A percentile compares a stretch with the other conserved stretches of the same genome.
phyloP scores from a whole-genome alignment of 192 early-diverging fungal species.

The Powellomyces hirtus region DNA sequence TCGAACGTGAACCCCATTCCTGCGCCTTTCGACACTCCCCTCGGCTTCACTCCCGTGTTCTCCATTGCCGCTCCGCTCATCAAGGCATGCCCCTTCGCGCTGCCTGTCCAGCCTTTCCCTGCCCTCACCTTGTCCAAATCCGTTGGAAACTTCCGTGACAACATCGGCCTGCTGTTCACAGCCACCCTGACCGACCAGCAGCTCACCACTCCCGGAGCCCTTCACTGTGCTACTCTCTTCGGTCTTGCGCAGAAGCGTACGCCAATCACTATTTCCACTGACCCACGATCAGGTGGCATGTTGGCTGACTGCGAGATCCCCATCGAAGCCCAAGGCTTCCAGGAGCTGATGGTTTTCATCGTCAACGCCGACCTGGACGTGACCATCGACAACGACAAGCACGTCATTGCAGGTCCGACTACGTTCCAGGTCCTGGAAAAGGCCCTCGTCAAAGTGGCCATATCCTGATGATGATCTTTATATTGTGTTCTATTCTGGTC shows the following conservation, averaged over 20 bases:
- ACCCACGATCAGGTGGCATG: conserved; percentile 5
- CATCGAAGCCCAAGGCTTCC: conserved; percentile 13
- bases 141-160: conserved; percentile 23
- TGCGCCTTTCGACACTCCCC: conserved; percentile 49
- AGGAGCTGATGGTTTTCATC: conserved; percentile 36
- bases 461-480: too few species aligned
- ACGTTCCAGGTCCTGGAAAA: conserved; percentile 22
- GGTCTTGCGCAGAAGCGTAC: conserved; percentile 31
- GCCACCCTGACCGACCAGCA: conserved; percentile 12
- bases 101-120: conserved; percentile 41
- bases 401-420: conserved; percentile 45
- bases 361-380: conserved; percentile 38
- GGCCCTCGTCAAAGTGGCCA: conserved; percentile 3
- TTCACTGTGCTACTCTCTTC: conserved; percentile 24
- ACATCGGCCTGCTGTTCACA: conserved; percentile 14
- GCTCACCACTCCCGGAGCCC: not conserved
- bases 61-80: conserved; percentile 52
- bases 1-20: conserved; percentile 31
- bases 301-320: conserved; percentile 25
- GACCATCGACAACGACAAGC: conserved; percentile 33
- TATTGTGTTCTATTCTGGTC: too few species aligned
- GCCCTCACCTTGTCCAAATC: conserved; percentile 12
- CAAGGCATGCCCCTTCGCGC: conserved; percentile 34
- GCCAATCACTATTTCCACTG: conserved; percentile 9
- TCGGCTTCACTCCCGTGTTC: conserved; percentile 40